Base-by-base conservation (phyloP, 2,329 filamentous ascomycete species). In the Chaetomiaceae sp. region DNA sequence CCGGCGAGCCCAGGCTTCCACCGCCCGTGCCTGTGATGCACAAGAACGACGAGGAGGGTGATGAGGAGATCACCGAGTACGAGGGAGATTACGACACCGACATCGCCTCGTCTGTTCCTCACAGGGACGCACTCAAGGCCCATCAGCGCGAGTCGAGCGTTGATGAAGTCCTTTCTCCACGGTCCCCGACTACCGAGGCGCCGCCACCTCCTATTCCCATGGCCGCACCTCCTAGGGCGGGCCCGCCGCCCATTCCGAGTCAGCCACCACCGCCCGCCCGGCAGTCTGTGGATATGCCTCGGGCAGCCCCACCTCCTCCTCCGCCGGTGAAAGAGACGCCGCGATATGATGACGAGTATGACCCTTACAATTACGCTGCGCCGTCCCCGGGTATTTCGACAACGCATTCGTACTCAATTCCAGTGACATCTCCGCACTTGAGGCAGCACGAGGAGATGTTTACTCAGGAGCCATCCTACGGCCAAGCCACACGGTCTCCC, bases 41-140 rank as follows among this genome's bases (percentile, higher is more conserved):
- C 9, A 67, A 71, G 51, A 73, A 72, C 54, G 77, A 71, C 20
- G 85, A 86, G 27, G 83, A 83, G 27, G 84, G 85, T 13, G 84
- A 86, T 53, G 89, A 87, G 53, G 90, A 95, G 62, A 79, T 89
- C 30, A 95, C 89, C 0, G 92, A 96, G 64, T 97, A 97, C 63
- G 93, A 99, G 65, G 93, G 92, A 6, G 93, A 97, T 64, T 97
- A 97, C 65, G 93, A 97, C 61, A 97, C 93, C 6, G 93, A 97
- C 65, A 97, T 97, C 64, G 91, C 87, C 2, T 89, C 91, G n/a
- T 86, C 89, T 9, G 89, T 82, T n/a, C 89, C 87, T 50, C 89
- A 96, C 68, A 96, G 95, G 69, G 92, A 96, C 70, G 91, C 92
- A 1, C 70, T 97, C 55, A 95, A 92, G 67, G 74, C 88, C 8